Evolutionary conservation across 2,329 filamentous ascomycete genomes (phyloP).

Genomic region (Fusarium poae): DNA sequence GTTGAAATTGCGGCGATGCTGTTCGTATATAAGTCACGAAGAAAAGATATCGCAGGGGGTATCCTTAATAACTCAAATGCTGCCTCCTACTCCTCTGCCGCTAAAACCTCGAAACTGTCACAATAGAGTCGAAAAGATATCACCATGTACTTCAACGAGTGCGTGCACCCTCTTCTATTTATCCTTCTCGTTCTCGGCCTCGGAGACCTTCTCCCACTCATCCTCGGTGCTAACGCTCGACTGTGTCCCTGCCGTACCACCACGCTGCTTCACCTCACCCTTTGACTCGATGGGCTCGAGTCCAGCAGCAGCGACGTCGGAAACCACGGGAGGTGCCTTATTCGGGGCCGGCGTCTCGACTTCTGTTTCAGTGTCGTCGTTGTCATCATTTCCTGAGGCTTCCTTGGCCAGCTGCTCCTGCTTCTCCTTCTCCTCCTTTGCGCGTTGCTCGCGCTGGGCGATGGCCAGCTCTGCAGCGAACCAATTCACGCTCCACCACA

Average conservation of each 20-base stretch:
- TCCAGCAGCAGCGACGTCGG: conserved; percentile 51
- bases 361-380: conserved; percentile 56
- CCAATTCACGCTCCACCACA: conserved; percentile 98
- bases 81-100: conserved; percentile 24
- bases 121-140: conserved; percentile 6
- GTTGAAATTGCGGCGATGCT: conserved; percentile 37
- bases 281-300: conserved; percentile 58
- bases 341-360: conserved; percentile 53
- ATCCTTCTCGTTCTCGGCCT: conserved; percentile 72
- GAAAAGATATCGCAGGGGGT: conserved; percentile 45
- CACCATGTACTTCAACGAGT: background rate
- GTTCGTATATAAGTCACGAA: conserved; percentile 44
- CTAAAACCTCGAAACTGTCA: conserved; percentile 4
- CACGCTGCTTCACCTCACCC: conserved; percentile 65
- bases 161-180: conserved; percentile 54
- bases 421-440: conserved; percentile 55
- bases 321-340: conserved; percentile 35
- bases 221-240: conserved; percentile 85
- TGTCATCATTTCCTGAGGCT: conserved; percentile 46
- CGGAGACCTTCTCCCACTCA: conserved; percentile 96
- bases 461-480: conserved; percentile 77
- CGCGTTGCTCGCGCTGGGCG: conserved; percentile 57
- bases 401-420: conserved; percentile 36
- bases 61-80: conserved; percentile 44
- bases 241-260: conserved; percentile 61